phyloP scores from a whole-genome alignment of 148 eudicot genomes.

The Suaeda aralocaspica region DNA sequence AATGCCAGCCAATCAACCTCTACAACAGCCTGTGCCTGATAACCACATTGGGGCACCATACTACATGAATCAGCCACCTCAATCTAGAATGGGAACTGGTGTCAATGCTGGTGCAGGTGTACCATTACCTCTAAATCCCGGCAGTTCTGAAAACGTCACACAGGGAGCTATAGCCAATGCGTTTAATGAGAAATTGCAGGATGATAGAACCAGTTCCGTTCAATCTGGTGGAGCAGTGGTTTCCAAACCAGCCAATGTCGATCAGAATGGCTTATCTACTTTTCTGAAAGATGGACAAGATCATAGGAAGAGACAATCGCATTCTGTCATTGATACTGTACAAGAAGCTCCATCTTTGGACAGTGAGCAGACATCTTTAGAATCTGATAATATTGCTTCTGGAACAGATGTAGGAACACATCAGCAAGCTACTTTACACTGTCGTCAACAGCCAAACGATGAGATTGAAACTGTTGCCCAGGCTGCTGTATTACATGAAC shows the following conservation, averaged over 20 bases:
- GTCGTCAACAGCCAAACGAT: slow-evolving; percentile 27
- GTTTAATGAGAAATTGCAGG: slow-evolving; percentile 4
- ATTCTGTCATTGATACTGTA: slow-evolving; percentile 14
- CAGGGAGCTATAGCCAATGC: slow-evolving; percentile 13
- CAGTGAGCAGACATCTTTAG: slow-evolving; percentile 10
- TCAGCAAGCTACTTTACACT: slow-evolving; percentile 12
- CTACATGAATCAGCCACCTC: slow-evolving; percentile 19
- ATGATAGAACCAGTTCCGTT: slow-evolving; percentile 12
- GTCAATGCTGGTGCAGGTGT: slow-evolving; percentile 16
- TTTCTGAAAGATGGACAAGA: slow-evolving; percentile 9
- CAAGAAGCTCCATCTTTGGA: slow-evolving; percentile 14
- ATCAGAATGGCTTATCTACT: slow-evolving; percentile 30
- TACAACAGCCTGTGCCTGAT: slow-evolving; percentile 27
- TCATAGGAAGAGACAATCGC: slow-evolving; percentile 19
- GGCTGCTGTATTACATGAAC: slow-evolving; percentile 84
- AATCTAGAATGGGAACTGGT: slow-evolving; percentile 23
- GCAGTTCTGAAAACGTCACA: slow-evolving; percentile 17
- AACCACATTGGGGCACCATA: slow-evolving; percentile 18
- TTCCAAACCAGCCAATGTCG: slow-evolving; percentile 20
- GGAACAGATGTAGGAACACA: slow-evolving; percentile 9
- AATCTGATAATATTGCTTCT: slow-evolving; percentile 13
- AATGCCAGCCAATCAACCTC: slow-evolving; percentile 32
- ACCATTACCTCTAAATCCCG: slow-evolving; percentile 20
- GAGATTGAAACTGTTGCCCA: slow-evolving; percentile 79
- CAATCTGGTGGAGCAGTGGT: slow-evolving; percentile 21